Conservation (phyloP, 2,329 filamentous ascomycete genomes). For the Pseudocercospora vitis region DNA sequence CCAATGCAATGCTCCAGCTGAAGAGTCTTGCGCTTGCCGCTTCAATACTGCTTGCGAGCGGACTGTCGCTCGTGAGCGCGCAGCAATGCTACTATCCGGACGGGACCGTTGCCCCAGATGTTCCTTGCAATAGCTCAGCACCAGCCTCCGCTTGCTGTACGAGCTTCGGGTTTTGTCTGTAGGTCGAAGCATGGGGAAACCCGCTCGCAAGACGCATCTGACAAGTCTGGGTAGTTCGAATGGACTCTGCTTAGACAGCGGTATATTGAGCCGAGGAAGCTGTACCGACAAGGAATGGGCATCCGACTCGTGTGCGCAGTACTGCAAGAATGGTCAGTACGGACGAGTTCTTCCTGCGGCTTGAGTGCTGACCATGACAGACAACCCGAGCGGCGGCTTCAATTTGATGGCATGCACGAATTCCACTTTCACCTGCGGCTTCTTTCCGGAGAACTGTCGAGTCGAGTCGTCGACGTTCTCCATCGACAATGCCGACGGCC, state of each 20-base stretch:
- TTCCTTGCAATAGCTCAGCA: slow-evolving; percentile 22
- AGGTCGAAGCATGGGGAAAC: too few relatives aligned
- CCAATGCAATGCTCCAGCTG: neutral
- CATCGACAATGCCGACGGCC: slow-evolving; percentile 3
- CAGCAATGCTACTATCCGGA: slow-evolving; percentile 37
- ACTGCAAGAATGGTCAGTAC: slow-evolving; percentile 22
- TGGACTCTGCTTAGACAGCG: slow-evolving; percentile 21
- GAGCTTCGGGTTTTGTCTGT: neutral
- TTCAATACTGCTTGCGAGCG: neutral
- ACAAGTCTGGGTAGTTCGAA: neutral
- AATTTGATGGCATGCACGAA: slow-evolving; percentile 14
- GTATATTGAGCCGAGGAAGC: slow-evolving; percentile 18
- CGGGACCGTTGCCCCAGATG: slow-evolving; percentile 28
- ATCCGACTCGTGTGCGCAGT: slow-evolving; percentile 17
- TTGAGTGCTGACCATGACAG: slow-evolving; percentile 8
- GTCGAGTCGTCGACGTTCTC: slow-evolving; percentile 10
- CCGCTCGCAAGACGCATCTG: neutral
- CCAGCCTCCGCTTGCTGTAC: neutral
- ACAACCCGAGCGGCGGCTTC: neutral
- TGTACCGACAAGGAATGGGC: slow-evolving; percentile 22
- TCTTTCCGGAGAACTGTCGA: slow-evolving; percentile 14
- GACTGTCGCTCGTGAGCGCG: slow-evolving; percentile 6
- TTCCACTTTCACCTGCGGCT: slow-evolving; percentile 14
- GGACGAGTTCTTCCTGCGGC: too few relatives aligned
- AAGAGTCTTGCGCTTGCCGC: neutral